These are phyloP conservation scores for Rhizophora apiculata DNA, from an alignment of 345 rosid genomes.

Conservation along the genomic window DNA sequence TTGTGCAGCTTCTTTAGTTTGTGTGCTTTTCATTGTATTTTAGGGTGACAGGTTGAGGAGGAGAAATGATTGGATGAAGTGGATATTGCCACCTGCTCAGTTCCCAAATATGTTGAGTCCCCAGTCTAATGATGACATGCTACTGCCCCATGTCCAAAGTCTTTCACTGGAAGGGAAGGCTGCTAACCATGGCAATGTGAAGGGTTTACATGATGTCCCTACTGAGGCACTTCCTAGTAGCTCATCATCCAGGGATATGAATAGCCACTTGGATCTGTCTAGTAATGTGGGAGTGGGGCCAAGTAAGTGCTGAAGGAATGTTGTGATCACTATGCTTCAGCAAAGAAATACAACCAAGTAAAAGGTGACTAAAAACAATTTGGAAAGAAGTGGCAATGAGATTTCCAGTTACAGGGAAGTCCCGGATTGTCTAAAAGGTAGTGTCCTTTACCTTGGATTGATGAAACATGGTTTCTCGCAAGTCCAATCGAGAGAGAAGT, in stretches of 20 bases:
- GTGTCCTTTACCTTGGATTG: constrained; percentile 9
- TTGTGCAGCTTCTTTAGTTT: neutral
- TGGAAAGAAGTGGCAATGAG: constrained; percentile 11
- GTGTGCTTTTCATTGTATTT: neutral
- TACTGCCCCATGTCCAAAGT: constrained; percentile 25
- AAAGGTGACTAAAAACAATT: constrained; percentile 10
- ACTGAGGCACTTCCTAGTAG: constrained; percentile 10
- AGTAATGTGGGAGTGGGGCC: constrained; percentile 9
- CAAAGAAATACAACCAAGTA: constrained; percentile 10
- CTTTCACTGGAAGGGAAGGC: constrained; percentile 36
- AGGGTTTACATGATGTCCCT: constrained; percentile 6
- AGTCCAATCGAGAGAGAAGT: neutral
- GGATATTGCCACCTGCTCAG: constrained; percentile 51
- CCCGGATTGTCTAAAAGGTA: constrained; percentile 10
- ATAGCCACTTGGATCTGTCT: constrained; percentile 11
- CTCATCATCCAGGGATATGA: constrained; percentile 20
- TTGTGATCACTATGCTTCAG: constrained; percentile 4
- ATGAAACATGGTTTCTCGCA: constrained; percentile 5
- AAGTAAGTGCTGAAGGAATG: constrained; percentile 5
- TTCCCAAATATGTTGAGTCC: constrained; percentile 32
- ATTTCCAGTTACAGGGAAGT: constrained; percentile 9
- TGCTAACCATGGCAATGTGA: constrained; percentile 2
- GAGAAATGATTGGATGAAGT: constrained; percentile 58
- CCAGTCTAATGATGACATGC: constrained; percentile 26
- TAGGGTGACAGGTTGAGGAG: constrained; percentile 78